These are phyloP conservation scores for Entrophospora sp. DNA, from an alignment of 192 early-diverging fungal genomes.

Conservation along the genomic window DNA sequence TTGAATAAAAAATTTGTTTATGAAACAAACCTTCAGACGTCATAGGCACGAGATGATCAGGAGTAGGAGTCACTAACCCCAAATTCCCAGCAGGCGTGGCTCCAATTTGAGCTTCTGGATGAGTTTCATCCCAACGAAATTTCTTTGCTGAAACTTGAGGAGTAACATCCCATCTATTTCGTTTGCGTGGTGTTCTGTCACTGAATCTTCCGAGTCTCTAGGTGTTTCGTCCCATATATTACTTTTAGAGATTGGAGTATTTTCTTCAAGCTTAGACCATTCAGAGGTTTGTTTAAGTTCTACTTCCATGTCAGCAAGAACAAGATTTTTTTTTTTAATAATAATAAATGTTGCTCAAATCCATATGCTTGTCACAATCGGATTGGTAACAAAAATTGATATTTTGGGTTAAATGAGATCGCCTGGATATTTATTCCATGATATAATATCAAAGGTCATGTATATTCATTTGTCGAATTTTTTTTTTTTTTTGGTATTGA, in stretches of 20 bases:
- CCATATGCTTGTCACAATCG: too few species aligned
- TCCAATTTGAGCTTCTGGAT: slow-evolving; percentile 44
- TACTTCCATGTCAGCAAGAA: slow-evolving; percentile 59
- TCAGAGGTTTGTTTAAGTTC: slow-evolving; percentile 43
- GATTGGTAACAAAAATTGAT: too few species aligned
- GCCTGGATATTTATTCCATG: too few species aligned
- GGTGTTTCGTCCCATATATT: slow-evolving; percentile 86
- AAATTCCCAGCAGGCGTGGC: slow-evolving; percentile 72
- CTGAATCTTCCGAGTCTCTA: slow-evolving; percentile 30
- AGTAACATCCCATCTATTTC: slow-evolving; percentile 76
- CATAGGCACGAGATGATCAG: slow-evolving; percentile 72
- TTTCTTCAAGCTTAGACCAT: slow-evolving; percentile 42
- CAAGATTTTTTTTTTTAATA: too few species aligned
- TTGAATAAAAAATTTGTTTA: too few species aligned
- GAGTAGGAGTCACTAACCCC: slow-evolving; percentile 72
- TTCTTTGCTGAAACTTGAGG: slow-evolving; percentile 63
- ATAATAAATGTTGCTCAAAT: too few species aligned
- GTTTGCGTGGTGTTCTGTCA: slow-evolving; percentile 39
- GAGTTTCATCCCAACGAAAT: slow-evolving; percentile 95
- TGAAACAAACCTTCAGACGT: slow-evolving; percentile 66
- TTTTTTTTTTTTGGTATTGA: too few species aligned
- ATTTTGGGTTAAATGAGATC: too few species aligned
- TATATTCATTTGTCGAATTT: too few species aligned
- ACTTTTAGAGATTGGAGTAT: slow-evolving; percentile 34
- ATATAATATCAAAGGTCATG: too few species aligned